Percentiles rank a stretch among this genome's conserved stretches.
phyloP scores from a whole-genome alignment of 768 basidiomycete species.

The Infundibulicybe gibba region DNA sequence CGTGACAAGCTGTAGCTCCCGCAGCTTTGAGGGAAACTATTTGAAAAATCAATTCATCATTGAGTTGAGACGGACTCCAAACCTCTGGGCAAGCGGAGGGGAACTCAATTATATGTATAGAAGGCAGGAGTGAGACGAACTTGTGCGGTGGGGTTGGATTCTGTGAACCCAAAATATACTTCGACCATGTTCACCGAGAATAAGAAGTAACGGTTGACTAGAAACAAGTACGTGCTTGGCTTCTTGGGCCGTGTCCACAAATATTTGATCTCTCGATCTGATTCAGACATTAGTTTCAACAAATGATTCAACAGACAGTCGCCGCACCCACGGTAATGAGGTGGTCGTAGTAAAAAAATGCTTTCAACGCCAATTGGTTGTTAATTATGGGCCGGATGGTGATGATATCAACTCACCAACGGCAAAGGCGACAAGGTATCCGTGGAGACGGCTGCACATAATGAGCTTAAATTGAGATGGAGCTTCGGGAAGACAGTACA shows the following conservation, averaged over 20 bases:
- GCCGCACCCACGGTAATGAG: too few species aligned
- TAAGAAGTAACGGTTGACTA: conserved; percentile 46
- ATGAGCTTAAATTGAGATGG: too few species aligned
- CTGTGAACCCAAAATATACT: conserved; percentile 22
- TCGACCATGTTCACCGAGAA: conserved; percentile 33
- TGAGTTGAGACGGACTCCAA: background rate
- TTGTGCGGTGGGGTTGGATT: conserved; percentile 11
- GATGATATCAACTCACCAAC: too few species aligned
- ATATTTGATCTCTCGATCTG: conserved; percentile 37
- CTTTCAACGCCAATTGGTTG: too few species aligned
- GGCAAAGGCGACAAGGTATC: too few species aligned
- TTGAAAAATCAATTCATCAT: background rate
- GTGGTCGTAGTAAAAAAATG: too few species aligned
- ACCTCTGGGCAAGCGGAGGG: conserved; percentile 9
- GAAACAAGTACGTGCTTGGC: conserved; percentile 43
- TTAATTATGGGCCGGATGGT: too few species aligned
- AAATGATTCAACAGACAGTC: too few species aligned
- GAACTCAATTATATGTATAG: background rate
- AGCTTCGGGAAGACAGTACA: too few species aligned
- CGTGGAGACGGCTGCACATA: too few species aligned
- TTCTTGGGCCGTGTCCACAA: too few species aligned
- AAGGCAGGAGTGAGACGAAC: conserved; percentile 10
- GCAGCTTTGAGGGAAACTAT: conserved; percentile 28
- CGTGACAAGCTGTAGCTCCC: conserved; percentile 30
- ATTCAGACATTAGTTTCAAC: too few species aligned